Evolutionary conservation across 1,284 basidiomycete species (phyloP), one percentile per base, ranked within the genome.

Genomic region (Anthracocystis panici-leucophaei): DNA sequence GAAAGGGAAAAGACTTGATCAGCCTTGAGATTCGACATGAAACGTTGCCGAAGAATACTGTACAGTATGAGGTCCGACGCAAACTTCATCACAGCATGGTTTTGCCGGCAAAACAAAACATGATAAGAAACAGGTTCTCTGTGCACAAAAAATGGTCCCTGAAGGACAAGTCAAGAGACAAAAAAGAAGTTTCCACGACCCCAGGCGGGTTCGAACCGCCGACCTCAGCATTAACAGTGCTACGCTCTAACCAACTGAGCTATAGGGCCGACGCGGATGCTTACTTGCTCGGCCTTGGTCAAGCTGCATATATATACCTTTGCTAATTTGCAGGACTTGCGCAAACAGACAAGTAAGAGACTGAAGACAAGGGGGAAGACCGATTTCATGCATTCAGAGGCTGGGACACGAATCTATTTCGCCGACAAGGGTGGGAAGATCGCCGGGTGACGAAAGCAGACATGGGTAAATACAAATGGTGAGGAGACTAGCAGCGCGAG

Each of bases 201-300:
- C 65, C 68, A 46, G 74, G 70, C 75, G 70, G 69, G 75, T 66
- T 77, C 70, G 75, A 77, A 77, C 75, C 70, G 75, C 70, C 69
- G 75, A 77, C 75, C 75, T 77, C 66, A 68, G 69, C 69, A 77
- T 77, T 77, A 77, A 77, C 75, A 77, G 69, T 72, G 69, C 69
- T 68, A 77, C 75, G 75, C 75, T 73, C 75, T 77, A 77, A 70
- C 75, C 75, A 77, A 77, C 75, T 77, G 75, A 77, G 75, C 75
- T 73, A 77, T 46, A 60, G 64, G 63, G 72, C 18, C 65, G 25
- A 40, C 27, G 46, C 35, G 35, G 14, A 6, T 16, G 10, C 5
- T 38, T 16, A 38, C 14, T 16, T 38, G 35, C 5, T 12, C 2
- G 1, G 14, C 5, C 14, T 5, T 14, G 14, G 4, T 4, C 14